Percentiles rank a stretch among this genome's conserved stretches.
Evolutionary conservation across 495 filamentous ascomycete species (phyloP).

Genomic region (Trichoderma orchidacearum): DNA sequence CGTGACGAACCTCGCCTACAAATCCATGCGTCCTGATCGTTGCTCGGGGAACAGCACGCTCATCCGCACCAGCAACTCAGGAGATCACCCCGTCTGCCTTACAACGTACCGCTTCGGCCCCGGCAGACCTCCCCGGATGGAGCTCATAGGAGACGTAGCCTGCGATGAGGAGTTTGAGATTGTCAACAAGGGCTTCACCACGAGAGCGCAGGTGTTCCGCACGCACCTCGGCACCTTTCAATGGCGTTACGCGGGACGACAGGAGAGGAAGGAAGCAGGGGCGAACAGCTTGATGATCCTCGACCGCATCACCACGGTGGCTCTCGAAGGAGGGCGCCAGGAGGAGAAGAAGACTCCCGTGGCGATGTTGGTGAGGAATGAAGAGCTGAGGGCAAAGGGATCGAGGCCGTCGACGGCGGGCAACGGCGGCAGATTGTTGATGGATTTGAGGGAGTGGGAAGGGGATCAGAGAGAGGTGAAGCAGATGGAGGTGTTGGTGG

Average conservation of each 20-base stretch:
- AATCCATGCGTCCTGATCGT: constrained; percentile 25
- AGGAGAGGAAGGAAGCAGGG: constrained; percentile 14
- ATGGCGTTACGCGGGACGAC: constrained; percentile 33
- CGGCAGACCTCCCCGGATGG: constrained; percentile 15
- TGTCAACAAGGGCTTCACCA: constrained; percentile 16
- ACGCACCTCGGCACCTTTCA: constrained; percentile 26
- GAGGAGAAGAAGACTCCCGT: constrained; percentile 17
- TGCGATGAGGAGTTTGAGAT: constrained; percentile 18
- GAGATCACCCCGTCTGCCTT: constrained; percentile 14
- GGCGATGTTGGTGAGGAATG: constrained; percentile 31
- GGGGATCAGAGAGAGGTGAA: constrained; percentile 12
- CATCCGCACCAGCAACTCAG: constrained; percentile 9
- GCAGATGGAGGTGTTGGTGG: constrained; percentile 29
- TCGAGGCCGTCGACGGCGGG: constrained; percentile 27
- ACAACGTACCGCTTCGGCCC: constrained; percentile 41
- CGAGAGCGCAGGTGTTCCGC: constrained; percentile 23
- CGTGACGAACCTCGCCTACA: constrained; percentile 20
- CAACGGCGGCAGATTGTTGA: constrained; percentile 36
- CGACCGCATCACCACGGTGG: constrained; percentile 12
- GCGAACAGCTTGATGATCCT: constrained; percentile 23
- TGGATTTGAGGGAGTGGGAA: constrained; percentile 17
- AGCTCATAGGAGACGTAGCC: constrained; percentile 5
- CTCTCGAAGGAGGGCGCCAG: constrained; percentile 1
- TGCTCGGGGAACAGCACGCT: constrained; percentile 29
- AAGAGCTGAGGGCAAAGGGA: constrained; percentile 26